Evolutionary conservation across 768 basidiomycete species (phyloP).

Genomic region (Tephrocybe sp.): DNA sequence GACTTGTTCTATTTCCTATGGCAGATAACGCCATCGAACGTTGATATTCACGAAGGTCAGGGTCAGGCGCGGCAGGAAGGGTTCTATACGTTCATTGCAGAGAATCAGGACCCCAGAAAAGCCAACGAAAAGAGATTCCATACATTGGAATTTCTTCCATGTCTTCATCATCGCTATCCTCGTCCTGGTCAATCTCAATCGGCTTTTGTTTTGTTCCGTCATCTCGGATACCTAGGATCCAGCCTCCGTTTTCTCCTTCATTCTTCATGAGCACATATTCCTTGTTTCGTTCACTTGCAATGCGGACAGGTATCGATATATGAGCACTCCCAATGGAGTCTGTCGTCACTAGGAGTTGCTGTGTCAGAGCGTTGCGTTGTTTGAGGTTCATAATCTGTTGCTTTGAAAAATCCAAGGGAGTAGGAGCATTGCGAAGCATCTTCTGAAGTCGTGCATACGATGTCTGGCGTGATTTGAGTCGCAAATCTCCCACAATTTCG

Average conservation of each 20-base stretch:
- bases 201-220: constrained; percentile 82
- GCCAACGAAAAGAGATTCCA: constrained; percentile 17
- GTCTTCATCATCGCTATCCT: constrained; percentile 49
- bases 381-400: constrained; percentile 91
- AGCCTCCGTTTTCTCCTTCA: constrained; percentile 82
- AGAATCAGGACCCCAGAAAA: constrained; percentile 4
- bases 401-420: constrained; percentile 93
- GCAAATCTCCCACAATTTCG: constrained; percentile 95
- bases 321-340: constrained; percentile 90
- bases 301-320: constrained; percentile 86
- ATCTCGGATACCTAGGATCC: constrained; percentile 91
- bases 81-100: constrained; percentile 28
- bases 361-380: constrained; percentile 88
- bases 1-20: constrained; percentile 47
- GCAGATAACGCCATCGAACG: constrained; percentile 60
- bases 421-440: constrained; percentile 77
- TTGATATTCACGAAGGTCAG: constrained; percentile 63
- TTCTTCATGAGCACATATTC: constrained; percentile 96
- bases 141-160: constrained; percentile 85
- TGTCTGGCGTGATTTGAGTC: constrained; percentile 91
- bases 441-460: constrained; percentile 88
- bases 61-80: constrained; percentile 38
- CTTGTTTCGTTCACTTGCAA: constrained; percentile 92
- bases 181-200: constrained; percentile 79
- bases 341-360: constrained; percentile 88